Percentiles rank a stretch among this genome's conserved stretches.
These are phyloP conservation scores for Rhododendron molle DNA, from an alignment of 148 eudicot genomes.

Conservation along the genomic window DNA sequence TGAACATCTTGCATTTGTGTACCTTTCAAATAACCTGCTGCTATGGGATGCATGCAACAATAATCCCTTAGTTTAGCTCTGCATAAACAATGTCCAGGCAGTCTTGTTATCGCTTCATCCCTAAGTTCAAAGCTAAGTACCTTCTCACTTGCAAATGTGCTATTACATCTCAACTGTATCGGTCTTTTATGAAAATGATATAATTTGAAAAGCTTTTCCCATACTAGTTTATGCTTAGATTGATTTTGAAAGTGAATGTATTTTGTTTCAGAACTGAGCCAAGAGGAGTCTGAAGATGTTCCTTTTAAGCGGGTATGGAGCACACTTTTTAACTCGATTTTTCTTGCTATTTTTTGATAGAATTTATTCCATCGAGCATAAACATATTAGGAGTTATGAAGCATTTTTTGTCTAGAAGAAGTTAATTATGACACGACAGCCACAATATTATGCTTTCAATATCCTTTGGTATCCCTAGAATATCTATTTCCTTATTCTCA, in stretches of 20 bases:
- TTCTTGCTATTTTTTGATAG: neutral
- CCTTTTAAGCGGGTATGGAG: conserved; percentile 67
- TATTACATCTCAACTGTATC: neutral
- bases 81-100: neutral
- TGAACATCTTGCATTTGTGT: neutral
- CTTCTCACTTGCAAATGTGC: conserved; percentile 2
- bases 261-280: conserved; percentile 61
- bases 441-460: neutral
- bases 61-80: neutral
- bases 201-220: neutral
- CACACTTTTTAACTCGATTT: neutral
- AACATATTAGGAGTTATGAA: neutral
- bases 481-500: neutral
- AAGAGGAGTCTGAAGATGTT: conserved; percentile 79
- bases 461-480: neutral
- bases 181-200: neutral
- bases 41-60: neutral
- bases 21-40: neutral
- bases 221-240: neutral
- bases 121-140: neutral
- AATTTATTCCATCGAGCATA: neutral
- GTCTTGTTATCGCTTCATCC: neutral
- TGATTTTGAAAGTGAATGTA: neutral
- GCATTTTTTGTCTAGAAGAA: neutral
- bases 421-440: neutral